Conservation (phyloP, 306 rosid genomes). For the Rubus idaeus region DNA sequence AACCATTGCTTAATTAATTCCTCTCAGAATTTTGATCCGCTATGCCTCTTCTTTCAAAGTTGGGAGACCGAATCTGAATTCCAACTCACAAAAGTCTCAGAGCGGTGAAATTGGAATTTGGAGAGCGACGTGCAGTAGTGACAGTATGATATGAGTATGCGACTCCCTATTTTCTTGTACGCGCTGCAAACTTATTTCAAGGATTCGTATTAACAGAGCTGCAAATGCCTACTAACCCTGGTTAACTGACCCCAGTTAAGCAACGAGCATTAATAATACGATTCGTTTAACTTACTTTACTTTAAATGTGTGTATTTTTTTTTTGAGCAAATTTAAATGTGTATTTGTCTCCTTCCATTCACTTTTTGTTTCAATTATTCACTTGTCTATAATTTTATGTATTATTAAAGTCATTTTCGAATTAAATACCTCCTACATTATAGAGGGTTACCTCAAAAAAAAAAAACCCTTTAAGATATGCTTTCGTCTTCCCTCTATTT, state of each 20-base stretch:
- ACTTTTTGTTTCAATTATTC: no score
- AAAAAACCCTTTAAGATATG: no score
- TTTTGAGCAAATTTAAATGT: neutral
- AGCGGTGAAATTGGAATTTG: neutral
- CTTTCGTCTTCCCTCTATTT: no score
- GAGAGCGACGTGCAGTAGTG: neutral
- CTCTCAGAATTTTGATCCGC: no score
- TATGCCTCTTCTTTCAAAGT: no score
- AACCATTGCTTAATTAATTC: neutral
- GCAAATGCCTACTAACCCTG: slow-evolving; percentile 3
- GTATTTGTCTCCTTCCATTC: neutral
- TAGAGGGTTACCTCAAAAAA: no score
- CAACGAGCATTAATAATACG: neutral
- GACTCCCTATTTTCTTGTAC: no score
- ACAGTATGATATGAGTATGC: neutral
- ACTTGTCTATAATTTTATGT: no score
- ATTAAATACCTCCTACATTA: neutral
- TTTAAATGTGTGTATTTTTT: neutral
- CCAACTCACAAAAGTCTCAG: no score
- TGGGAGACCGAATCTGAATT: neutral
- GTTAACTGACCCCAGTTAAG: slow-evolving; percentile 20
- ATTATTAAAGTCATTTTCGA: no score
- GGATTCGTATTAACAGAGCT: neutral
- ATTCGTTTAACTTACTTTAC: neutral
- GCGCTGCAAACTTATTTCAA: neutral